Percentiles rank a stretch among this genome's conserved stretches.
phyloP scores from a whole-genome alignment of 1,284 basidiomycete species.

The Cryptococcus floricola region DNA sequence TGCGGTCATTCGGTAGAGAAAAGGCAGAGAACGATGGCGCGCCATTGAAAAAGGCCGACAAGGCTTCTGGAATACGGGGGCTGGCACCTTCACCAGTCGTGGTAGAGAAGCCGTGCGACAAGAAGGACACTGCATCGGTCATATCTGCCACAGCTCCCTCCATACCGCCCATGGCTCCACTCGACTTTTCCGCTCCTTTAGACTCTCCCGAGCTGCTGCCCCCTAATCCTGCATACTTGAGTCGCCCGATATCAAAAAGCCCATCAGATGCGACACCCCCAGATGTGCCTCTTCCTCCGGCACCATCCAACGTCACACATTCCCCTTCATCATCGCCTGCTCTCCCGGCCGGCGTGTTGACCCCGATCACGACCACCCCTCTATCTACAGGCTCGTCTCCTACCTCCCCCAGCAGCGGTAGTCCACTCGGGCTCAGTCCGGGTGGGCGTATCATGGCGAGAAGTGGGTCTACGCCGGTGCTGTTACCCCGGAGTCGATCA shows the following conservation, averaged over 20 bases:
- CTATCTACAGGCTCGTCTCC: conserved; percentile 8
- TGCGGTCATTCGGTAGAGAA: conserved; percentile 8
- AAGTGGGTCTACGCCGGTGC: conserved; percentile 23
- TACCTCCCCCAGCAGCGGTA: conserved; percentile 11
- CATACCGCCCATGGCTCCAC: neutral
- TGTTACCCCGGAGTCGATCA: conserved; percentile 31
- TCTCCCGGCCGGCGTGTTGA: too few relatives aligned
- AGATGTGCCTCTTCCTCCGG: conserved; percentile 16
- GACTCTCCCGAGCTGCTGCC: conserved; percentile 32
- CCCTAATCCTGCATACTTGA: conserved; percentile 32
- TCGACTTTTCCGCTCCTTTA: conserved; percentile 12
- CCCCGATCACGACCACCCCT: neutral
- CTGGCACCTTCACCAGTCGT: too few relatives aligned
- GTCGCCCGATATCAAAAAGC: conserved; percentile 5
- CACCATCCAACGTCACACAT: neutral
- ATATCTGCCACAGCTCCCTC: conserved; percentile 5
- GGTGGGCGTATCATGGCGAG: neutral
- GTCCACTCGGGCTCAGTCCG: too few relatives aligned
- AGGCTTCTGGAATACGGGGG: too few relatives aligned
- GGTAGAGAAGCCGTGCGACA: too few relatives aligned
- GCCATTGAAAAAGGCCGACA: conserved; percentile 2
- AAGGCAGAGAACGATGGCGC: conserved; percentile 10
- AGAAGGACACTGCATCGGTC: too few relatives aligned
- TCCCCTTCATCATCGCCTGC: too few relatives aligned
- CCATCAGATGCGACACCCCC: conserved; percentile 16